phyloP scores from a whole-genome alignment of 2,329 filamentous ascomycete genomes.

The Clonostachys solani region DNA sequence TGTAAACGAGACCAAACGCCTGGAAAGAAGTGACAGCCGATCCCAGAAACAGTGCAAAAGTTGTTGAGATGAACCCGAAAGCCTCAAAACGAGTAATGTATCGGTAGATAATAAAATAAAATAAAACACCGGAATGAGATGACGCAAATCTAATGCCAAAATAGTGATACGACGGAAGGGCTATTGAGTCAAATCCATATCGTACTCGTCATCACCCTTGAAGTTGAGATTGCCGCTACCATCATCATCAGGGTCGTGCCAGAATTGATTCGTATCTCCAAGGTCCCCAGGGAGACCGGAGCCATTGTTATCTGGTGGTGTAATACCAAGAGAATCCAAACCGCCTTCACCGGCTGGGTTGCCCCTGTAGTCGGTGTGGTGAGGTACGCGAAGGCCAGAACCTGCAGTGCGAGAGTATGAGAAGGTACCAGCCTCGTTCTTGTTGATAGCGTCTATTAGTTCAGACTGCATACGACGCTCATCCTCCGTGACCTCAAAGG shows the following conservation, averaged over 20 bases:
- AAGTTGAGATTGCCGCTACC: constrained; percentile 71
- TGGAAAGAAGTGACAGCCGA: too few species aligned
- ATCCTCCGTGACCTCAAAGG: constrained; percentile 83
- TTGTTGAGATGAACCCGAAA: neutral
- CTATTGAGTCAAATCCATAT: constrained; percentile 62
- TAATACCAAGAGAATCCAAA: constrained; percentile 29
- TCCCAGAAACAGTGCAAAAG: neutral
- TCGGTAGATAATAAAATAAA: neutral
- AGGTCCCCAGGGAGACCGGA: constrained; percentile 37
- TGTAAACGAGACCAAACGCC: neutral
- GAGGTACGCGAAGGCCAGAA: constrained; percentile 83
- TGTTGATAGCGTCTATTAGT: constrained; percentile 79
- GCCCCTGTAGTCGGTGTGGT: constrained; percentile 87
- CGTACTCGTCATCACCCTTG: constrained; percentile 93
- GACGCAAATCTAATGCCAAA: neutral
- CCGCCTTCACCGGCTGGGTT: constrained; percentile 36
- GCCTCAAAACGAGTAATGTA: too few species aligned
- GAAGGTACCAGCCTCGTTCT: constrained; percentile 72
- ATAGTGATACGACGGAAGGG: too few species aligned
- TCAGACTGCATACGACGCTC: constrained; percentile 95
- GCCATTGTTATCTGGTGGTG: constrained; percentile 30
- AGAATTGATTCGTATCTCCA: constrained; percentile 51
- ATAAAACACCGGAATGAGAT: constrained; percentile 1
- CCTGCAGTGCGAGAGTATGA: constrained; percentile 81
- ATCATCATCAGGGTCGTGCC: constrained; percentile 68